Conservation (phyloP, 176 grass and related monocot genomes). For the bread wheat (Triticum aestivum) region DNA sequence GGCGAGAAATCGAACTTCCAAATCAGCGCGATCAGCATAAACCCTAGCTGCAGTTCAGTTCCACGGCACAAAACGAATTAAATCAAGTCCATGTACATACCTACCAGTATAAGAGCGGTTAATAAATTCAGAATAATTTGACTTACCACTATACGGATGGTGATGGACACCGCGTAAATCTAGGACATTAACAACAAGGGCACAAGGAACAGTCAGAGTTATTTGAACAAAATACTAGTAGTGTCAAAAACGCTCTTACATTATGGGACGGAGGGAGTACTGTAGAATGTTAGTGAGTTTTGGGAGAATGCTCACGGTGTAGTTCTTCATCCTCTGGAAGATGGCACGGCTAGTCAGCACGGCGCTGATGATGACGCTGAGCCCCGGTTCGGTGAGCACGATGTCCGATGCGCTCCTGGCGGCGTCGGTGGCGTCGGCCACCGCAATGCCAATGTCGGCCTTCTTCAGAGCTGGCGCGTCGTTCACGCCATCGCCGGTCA, state of each 20-base stretch:
- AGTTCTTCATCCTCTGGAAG: conserved; percentile 99
- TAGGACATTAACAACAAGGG: conserved; percentile 20
- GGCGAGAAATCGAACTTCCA: conserved; percentile 99
- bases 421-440: conserved; percentile 92
- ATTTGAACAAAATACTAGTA: not conserved
- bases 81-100: not conserved
- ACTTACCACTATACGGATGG: conserved; percentile 99
- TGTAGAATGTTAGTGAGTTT: not conserved
- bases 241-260: no score
- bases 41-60: conserved; percentile 71
- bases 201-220: conserved; percentile 19
- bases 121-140: not conserved
- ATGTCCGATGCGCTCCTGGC: conserved; percentile 91
- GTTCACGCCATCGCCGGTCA: conserved; percentile 96
- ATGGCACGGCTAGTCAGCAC: conserved; percentile 94
- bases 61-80: not conserved
- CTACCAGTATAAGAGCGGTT: not conserved
- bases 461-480: conserved; percentile 95
- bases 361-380: conserved; percentile 97
- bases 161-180: conserved; percentile 98
- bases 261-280: no score
- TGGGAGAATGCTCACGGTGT: conserved; percentile 53
- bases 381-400: conserved; percentile 88
- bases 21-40: conserved; percentile 94
- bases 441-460: conserved; percentile 95